Base-by-base conservation (phyloP, 1,139 yeast species). In the Lodderomyces parapsilosis region DNA sequence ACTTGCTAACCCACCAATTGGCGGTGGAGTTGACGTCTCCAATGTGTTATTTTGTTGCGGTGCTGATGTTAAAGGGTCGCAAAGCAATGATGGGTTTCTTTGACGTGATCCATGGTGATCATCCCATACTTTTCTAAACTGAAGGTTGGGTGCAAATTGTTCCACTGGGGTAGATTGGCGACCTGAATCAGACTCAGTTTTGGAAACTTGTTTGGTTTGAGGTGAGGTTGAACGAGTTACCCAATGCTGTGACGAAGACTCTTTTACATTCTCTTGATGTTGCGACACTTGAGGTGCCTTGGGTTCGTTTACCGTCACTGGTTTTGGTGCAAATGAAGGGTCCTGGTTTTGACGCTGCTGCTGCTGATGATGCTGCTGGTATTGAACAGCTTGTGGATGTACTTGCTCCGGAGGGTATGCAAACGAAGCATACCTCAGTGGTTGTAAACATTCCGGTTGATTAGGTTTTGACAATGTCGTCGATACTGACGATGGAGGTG, bases 41-140 rank as follows among this genome's bases (percentile, higher is more conserved):
- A 45, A 17, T 31, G 46, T 40, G 24, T n/a, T n/a, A n/a, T n/a
- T n/a, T n/a, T 18, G 48, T 20, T 54, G 54, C 3, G 56, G 54
- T 3, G 42, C 60, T 6, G 69, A 67, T 2, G 70, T 71, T 43
- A 69, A 58, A 1, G 75, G 75, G 47, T 69, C 75, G 45, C 53
- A 68, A 35, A 65, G 49, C 22, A 68, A 50, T 14, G 71, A 65
- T 6, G 72, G 72, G 47, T 67, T 64, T 45, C 75, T 53, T 13
- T 60, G 68, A 33, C 63, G 49, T 10, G 52, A 30, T 6, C 39
- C 50, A 13, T 49, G 43, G 11, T 37, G 39, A 51, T 53, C 33
- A 40, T 65, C 68, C 74, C 76, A 70, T 18, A 71, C 68, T 49
- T 70, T 68, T 39, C 75, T 53, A 51, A 71, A 71, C 47, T 68